Evolutionary conservation across 208 protist species (phyloP).

Genomic region (Giardia duodenalis): DNA sequence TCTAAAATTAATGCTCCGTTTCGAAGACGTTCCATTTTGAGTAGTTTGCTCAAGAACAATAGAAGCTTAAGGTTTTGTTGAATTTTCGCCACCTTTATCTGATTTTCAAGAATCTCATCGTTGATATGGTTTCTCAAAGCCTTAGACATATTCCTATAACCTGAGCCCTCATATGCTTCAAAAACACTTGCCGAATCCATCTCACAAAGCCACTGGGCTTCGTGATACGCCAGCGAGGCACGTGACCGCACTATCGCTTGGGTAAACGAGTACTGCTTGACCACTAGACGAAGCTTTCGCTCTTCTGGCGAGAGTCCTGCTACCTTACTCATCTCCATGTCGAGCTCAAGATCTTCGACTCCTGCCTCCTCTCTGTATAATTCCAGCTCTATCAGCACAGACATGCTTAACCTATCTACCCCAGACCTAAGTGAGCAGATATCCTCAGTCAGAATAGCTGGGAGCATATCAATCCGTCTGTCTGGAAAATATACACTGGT

Average conservation of each 20-base stretch:
- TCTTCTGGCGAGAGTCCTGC: background rate
- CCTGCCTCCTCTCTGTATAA: slow-evolving; percentile 33
- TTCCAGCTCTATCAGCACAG: slow-evolving; percentile 67
- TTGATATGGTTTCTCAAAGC: background rate
- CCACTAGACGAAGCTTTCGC: background rate
- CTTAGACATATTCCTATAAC: slow-evolving; percentile 38
- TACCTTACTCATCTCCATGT: background rate
- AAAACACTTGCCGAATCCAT: background rate
- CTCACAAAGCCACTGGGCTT: slow-evolving; percentile 58
- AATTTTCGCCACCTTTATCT: slow-evolving; percentile 59
- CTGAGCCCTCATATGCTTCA: slow-evolving; percentile 62
- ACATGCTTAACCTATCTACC: slow-evolving; percentile 72
- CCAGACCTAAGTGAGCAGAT: slow-evolving; percentile 70
- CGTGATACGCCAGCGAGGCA: slow-evolving; percentile 70
- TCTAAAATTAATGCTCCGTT: slow-evolving; percentile 54
- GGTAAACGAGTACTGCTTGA: slow-evolving; percentile 49
- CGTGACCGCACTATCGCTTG: slow-evolving; percentile 67
- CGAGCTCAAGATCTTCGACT: background rate
- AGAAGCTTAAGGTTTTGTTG: background rate
- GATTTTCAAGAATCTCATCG: slow-evolving; percentile 57
- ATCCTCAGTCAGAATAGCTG: slow-evolving; percentile 74
- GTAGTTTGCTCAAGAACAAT: slow-evolving; percentile 45
- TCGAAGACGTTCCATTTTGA: slow-evolving; percentile 56
- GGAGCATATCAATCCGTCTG: slow-evolving; percentile 84
- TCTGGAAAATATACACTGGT: slow-evolving; percentile 83